Base-by-base conservation (phyloP, 495 filamentous ascomycete genomes). In the Amorphotheca resinae region DNA sequence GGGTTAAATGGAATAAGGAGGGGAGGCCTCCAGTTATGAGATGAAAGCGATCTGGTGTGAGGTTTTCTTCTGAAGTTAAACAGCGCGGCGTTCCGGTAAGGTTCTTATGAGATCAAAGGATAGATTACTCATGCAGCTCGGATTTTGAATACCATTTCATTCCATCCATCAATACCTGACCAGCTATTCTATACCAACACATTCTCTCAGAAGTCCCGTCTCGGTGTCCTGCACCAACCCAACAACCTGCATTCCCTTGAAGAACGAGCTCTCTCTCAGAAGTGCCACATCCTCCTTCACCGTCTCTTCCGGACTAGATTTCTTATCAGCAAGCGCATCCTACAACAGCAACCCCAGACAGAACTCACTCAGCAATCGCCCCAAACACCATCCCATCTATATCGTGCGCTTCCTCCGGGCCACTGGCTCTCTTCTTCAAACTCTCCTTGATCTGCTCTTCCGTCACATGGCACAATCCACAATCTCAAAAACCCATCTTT, bases 1-100 rank as follows among this genome's bases (percentile, higher is more conserved):
- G 91, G 40, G 87, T 95, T 0, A 87, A 80, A 64, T 98, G 91
- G 91, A 95, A 95, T 62, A 87, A 84, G 63, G 91, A 96, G 65
- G 75, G 73, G 1, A 68, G 91, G 41, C 91, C 88, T 46, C 89
- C 91, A 20, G 79, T 93, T 42, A 93, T 96, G 89, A 72, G 84
- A 60, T 98, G 60, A 59, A 11, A 23, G 30, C 30, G 30, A 20
- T 41, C n/a, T n/a, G n/a, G n/a, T n/a, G n/a, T n/a, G n/a, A n/a
- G n/a, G n/a, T 5, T 31, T 32, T 32, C 33, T n/a, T 4, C 8
- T 1, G 16, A 26, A 9, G 33, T 34, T 53, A 53, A 42, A 53
- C 30, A 53, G 50, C 45, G 42, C 33, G 45, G 45, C 46, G 50
- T 49, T 49, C 5, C 15, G 32, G 32, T 34, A 11, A 11, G 5